phyloP scores from a whole-genome alignment of 1,284 basidiomycete genomes.

The Agroathelia rolfsii region DNA sequence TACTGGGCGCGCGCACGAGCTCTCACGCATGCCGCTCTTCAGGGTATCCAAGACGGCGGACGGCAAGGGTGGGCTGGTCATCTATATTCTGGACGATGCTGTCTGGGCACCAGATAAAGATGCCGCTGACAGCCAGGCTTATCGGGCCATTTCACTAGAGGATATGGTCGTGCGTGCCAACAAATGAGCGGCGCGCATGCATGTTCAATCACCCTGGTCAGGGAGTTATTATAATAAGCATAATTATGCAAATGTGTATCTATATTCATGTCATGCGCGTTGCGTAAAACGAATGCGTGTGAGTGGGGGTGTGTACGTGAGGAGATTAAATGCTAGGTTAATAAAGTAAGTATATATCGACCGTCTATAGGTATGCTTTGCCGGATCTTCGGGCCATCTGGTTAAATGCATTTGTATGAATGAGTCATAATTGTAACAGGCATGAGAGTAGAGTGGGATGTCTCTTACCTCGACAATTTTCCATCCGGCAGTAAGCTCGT shows the following conservation, averaged over 20 bases:
- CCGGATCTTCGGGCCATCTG: conserved; percentile 30
- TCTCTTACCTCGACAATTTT: conserved; percentile 85
- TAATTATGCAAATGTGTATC: too few species aligned
- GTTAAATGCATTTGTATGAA: conserved; percentile 6
- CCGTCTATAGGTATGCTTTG: conserved; percentile 24
- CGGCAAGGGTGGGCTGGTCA: conserved; percentile 75
- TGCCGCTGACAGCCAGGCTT: conserved; percentile 38
- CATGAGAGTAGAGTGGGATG: not conserved
- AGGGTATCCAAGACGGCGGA: conserved; percentile 69
- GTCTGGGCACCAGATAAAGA: conserved; percentile 60
- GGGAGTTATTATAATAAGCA: too few species aligned
- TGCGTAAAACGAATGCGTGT: too few species aligned
- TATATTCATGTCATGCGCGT: too few species aligned
- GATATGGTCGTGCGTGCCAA: conserved; percentile 60
- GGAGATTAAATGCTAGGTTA: too few species aligned
- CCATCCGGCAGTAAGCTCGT: conserved; percentile 96
- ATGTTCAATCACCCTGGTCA: too few species aligned
- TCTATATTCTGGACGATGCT: conserved; percentile 84
- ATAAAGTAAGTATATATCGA: not conserved
- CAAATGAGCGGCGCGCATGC: too few species aligned
- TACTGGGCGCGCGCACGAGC: conserved; percentile 71
- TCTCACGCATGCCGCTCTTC: conserved; percentile 80
- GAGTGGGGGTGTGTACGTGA: too few species aligned
- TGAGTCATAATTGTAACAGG: not conserved
- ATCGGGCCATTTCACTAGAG: conserved; percentile 53